Evolutionary conservation across 2,329 filamentous ascomycete genomes (phyloP), one percentile per base, ranked within the genome.

Genomic region (Kalaharituber pfeilii): DNA sequence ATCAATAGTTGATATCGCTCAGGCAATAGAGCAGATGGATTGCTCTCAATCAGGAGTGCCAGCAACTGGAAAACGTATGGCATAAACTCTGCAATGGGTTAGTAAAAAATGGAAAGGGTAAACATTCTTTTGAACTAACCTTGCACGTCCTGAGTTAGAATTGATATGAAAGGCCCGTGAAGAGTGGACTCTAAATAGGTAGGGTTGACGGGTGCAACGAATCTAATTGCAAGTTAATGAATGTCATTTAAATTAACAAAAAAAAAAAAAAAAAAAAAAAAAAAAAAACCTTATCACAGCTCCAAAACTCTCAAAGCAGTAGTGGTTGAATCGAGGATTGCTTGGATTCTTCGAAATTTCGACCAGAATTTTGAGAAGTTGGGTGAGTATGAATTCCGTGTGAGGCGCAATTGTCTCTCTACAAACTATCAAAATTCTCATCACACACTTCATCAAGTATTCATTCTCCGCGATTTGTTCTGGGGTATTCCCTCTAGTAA

Each of bases 401-500:
- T 91, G 80, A 1, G 80, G 75, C 1, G 81, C 70, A 13, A 89
- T 79, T 26, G 80, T 84, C 49, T 94, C 88, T 66, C 83, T 85
- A 68, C 96, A 84, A 59, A 96, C 88, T 60, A 98, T 87, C 57
- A 98, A 74, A 11, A 98, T 89, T 63, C 91, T 80, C 91, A 98
- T 98, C 54, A 95, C 86, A 65, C 91, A 98, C 64, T 87, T 85
- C 88, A 98, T 96, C 65, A 98, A 69, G 68, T 96, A 98, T 67
- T 98, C 91, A 66, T 98, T 98, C 69, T 98, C 91, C 66, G 98
- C 91, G 58, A 98, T 80, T 73, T 96, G 98, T 60, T 89, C 80
- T 1, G 93, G 83, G 9, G 84, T 82, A 3, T 76, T 74, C 63
- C 94, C 83, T 66, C 84, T 86, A 66, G 93, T 84, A 60, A 98